Evolutionary conservation across 768 basidiomycete species (phyloP).

Genomic region (Boletus rubescentipes): DNA sequence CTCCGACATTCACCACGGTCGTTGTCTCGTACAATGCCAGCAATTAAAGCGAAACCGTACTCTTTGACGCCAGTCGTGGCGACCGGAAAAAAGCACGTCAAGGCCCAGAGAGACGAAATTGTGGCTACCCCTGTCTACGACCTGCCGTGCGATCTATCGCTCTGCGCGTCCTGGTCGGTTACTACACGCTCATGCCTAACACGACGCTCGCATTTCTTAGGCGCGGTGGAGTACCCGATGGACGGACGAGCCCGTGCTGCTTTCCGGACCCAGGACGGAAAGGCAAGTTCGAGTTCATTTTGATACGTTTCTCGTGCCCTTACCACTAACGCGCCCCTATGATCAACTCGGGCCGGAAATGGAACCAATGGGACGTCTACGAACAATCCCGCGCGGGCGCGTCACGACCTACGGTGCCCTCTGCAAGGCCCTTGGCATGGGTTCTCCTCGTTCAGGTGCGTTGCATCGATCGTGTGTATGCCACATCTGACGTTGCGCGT

Average conservation of each 20-base stretch:
- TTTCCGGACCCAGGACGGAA: slow-evolving; percentile 29
- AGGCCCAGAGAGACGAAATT: background rate
- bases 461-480: background rate
- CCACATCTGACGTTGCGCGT: background rate
- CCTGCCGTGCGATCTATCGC: background rate
- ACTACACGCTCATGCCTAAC: background rate
- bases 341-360: slow-evolving; percentile 29
- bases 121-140: background rate
- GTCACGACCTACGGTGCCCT: slow-evolving; percentile 60
- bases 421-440: slow-evolving; percentile 46
- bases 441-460: slow-evolving; percentile 65
- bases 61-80: background rate
- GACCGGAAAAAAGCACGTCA: background rate
- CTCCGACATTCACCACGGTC: too few species aligned
- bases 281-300: slow-evolving; percentile 15
- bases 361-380: slow-evolving; percentile 60
- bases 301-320: background rate
- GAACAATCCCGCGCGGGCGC: slow-evolving; percentile 48
- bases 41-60: background rate
- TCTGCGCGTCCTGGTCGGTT: background rate
- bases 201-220: background rate
- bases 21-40: background rate
- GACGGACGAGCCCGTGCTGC: slow-evolving; percentile 12
- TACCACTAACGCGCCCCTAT: background rate
- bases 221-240: slow-evolving; percentile 13